Percentiles rank a stretch among this genome's conserved stretches.
Evolutionary conservation across 495 filamentous ascomycete species (phyloP).

Genomic region (Penicillium odoratum): DNA sequence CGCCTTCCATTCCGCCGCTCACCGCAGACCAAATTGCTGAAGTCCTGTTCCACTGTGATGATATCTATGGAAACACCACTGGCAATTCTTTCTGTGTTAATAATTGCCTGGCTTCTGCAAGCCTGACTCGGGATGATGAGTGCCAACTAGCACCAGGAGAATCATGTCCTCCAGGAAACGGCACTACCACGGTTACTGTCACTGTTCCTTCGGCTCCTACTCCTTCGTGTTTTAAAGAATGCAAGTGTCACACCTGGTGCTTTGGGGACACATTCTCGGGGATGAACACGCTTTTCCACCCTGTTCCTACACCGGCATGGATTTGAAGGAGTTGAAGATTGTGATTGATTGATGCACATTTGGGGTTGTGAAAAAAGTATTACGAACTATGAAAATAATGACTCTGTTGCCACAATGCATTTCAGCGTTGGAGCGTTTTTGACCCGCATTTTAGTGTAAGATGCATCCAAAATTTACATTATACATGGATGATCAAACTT

Average conservation of each 20-base stretch:
- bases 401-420: background rate
- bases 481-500: too few relatives aligned
- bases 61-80: conserved; percentile 19
- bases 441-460: too few relatives aligned
- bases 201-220: background rate
- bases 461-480: too few relatives aligned
- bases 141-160: conserved; percentile 9
- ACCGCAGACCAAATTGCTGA: conserved; percentile 13
- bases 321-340: background rate
- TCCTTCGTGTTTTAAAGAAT: conserved; percentile 10
- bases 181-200: conserved; percentile 9
- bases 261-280: conserved; percentile 3
- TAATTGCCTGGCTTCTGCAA: conserved; percentile 13
- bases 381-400: background rate
- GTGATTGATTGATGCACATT: background rate
- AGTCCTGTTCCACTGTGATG: conserved; percentile 20
- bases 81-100: conserved; percentile 21
- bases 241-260: conserved; percentile 15
- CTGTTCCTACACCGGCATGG: conserved; percentile 2
- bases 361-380: background rate
- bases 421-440: too few relatives aligned
- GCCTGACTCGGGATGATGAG: conserved; percentile 13
- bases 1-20: conserved; percentile 18
- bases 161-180: conserved; percentile 3
- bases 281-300: background rate